Conservation (phyloP, 306 rosid genomes). For the Casuarina glauca region DNA sequence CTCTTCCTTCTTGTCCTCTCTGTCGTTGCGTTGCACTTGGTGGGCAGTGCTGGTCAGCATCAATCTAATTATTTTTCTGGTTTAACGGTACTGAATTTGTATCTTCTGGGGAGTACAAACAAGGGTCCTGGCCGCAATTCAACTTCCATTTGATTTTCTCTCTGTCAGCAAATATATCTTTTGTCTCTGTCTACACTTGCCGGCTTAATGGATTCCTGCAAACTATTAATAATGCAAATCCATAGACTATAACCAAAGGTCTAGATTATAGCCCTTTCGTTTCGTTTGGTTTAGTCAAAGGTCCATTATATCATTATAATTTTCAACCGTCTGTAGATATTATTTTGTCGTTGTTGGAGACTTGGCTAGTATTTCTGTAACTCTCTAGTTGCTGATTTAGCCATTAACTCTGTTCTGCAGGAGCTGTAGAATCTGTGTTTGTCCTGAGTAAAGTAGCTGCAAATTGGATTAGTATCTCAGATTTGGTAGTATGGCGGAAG, state of each 20-base stretch:
- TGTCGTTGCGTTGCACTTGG: too few species aligned
- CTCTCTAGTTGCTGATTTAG: background rate
- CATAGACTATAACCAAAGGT: conserved; percentile 4
- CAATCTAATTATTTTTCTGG: too few species aligned
- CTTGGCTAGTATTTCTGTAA: background rate
- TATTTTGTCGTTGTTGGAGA: background rate
- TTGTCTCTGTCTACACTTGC: conserved; percentile 1
- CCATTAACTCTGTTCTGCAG: conserved; percentile 1
- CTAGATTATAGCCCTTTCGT: background rate
- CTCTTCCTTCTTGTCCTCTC: too few species aligned
- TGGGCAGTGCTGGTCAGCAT: too few species aligned
- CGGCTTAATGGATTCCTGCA: conserved; percentile 10
- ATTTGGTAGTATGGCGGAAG: conserved; percentile 23
- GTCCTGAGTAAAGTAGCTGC: background rate
- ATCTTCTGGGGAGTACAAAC: background rate
- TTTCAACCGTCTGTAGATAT: background rate
- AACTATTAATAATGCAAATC: conserved; percentile 11
- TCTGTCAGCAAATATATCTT: background rate
- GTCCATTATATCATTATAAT: background rate
- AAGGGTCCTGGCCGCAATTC: background rate
- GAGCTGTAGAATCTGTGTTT: background rate
- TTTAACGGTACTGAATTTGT: background rate
- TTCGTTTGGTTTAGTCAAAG: background rate
- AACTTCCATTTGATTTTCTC: background rate
- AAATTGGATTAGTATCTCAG: background rate